phyloP scores from a whole-genome alignment of 1,139 yeast species.

The Ashbya aceris region DNA sequence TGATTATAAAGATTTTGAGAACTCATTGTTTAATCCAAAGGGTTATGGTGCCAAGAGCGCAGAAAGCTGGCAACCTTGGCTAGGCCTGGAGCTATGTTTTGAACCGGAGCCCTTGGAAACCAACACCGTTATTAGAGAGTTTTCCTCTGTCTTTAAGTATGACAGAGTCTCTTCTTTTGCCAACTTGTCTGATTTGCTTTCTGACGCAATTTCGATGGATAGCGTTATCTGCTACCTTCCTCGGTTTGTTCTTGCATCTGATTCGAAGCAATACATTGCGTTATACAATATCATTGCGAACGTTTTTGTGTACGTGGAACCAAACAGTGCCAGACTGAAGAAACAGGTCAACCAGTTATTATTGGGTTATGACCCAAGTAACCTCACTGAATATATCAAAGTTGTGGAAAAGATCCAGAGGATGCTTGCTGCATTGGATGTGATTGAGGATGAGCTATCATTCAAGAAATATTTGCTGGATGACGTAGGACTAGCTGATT shows the following conservation, averaged over 20 bases:
- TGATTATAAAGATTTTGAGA: slow-evolving; percentile 36
- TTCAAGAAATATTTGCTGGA: slow-evolving; percentile 29
- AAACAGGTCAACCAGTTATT: slow-evolving; percentile 59
- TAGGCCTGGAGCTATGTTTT: slow-evolving; percentile 67
- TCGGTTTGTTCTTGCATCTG: slow-evolving; percentile 58
- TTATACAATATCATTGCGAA: slow-evolving; percentile 57
- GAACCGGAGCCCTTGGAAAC: slow-evolving; percentile 51
- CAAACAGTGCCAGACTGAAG: slow-evolving; percentile 45
- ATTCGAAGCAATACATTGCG: slow-evolving; percentile 64
- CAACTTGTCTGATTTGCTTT: slow-evolving; percentile 18
- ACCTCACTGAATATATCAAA: slow-evolving; percentile 45
- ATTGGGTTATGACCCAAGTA: slow-evolving; percentile 59
- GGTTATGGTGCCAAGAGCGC: slow-evolving; percentile 34
- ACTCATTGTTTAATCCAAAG: slow-evolving; percentile 35
- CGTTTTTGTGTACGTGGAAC: slow-evolving; percentile 58
- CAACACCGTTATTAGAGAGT: slow-evolving; percentile 52
- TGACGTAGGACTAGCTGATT: slow-evolving; percentile 29
- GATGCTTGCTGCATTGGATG: slow-evolving; percentile 39
- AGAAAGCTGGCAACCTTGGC: slow-evolving; percentile 75
- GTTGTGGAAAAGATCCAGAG: slow-evolving; percentile 49
- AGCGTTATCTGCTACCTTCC: slow-evolving; percentile 56
- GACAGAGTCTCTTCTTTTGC: slow-evolving; percentile 34
- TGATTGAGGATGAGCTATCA: slow-evolving; percentile 36
- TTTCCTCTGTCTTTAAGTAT: slow-evolving; percentile 52
- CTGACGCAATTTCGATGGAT: slow-evolving; percentile 26